These are phyloP conservation scores for Kodamaea hsintzibuensis DNA, from an alignment of 805 yeast genomes.

Conservation along the genomic window DNA sequence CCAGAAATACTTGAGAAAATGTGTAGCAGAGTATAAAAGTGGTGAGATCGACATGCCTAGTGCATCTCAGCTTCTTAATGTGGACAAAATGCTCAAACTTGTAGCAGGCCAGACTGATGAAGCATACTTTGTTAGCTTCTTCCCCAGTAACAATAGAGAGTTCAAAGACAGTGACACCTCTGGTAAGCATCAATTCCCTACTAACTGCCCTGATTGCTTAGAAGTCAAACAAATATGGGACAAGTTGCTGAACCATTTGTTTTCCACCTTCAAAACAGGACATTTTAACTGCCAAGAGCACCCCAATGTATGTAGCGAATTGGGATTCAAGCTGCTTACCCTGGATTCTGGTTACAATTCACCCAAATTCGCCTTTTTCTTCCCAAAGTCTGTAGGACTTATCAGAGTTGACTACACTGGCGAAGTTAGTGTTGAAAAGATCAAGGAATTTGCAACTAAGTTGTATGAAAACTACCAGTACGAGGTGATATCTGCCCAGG, in stretches of 20 bases:
- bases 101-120: slow-evolving; percentile 50
- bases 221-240: slow-evolving; percentile 61
- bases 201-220: slow-evolving; percentile 48
- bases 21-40: slow-evolving; percentile 47
- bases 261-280: slow-evolving; percentile 41
- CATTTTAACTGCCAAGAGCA: slow-evolving; percentile 62
- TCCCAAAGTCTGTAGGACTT: slow-evolving; percentile 51
- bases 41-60: slow-evolving; percentile 41
- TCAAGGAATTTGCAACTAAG: slow-evolving; percentile 49
- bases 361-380: slow-evolving; percentile 52
- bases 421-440: slow-evolving; percentile 26
- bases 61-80: slow-evolving; percentile 38
- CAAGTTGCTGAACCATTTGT: slow-evolving; percentile 50
- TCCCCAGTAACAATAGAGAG: slow-evolving; percentile 56
- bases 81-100: slow-evolving; percentile 45
- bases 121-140: slow-evolving; percentile 63
- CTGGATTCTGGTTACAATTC: slow-evolving; percentile 9
- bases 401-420: slow-evolving; percentile 49
- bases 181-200: slow-evolving; percentile 36
- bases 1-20: slow-evolving; percentile 53
- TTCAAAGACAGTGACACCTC: slow-evolving; percentile 31
- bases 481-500: slow-evolving; percentile 30
- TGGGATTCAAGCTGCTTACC: slow-evolving; percentile 45
- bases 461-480: slow-evolving; percentile 48
- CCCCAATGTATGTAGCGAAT: slow-evolving; percentile 49